Conservation (phyloP, 441 rosid genomes). For the Gossypium davidsonii region DNA sequence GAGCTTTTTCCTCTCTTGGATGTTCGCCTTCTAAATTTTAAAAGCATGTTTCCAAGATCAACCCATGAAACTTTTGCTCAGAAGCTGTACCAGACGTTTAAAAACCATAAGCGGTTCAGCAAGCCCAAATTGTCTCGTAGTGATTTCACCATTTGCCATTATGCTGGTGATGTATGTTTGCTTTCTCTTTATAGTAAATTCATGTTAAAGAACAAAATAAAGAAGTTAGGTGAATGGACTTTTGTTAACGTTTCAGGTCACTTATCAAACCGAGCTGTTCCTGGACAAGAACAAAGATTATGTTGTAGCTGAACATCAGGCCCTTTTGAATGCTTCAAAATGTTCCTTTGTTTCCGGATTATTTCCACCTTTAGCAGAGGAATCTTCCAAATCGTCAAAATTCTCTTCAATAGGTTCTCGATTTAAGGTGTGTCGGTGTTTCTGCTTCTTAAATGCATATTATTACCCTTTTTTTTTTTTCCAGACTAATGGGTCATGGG, state of each 20-base stretch:
- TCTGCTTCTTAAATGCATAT: slow-evolving; percentile 8
- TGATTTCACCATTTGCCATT: slow-evolving; percentile 93
- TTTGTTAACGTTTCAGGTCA: slow-evolving; percentile 50
- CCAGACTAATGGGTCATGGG: slow-evolving; percentile 11
- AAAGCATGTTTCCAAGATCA: slow-evolving; percentile 96
- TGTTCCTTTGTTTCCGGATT: slow-evolving; percentile 83
- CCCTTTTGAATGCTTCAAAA: slow-evolving; percentile 77
- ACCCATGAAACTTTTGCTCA: slow-evolving; percentile 98
- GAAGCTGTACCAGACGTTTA: slow-evolving; percentile 93
- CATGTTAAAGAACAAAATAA: slow-evolving; percentile 13
- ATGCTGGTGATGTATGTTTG: slow-evolving; percentile 91
- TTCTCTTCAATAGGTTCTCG: slow-evolving; percentile 98
- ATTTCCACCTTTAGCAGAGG: slow-evolving; percentile 73
- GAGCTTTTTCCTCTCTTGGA: slow-evolving; percentile 19
- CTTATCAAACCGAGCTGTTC: slow-evolving; percentile 93
- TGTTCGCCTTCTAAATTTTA: neutral
- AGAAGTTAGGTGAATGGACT: slow-evolving; percentile 3
- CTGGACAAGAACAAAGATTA: slow-evolving; percentile 99
- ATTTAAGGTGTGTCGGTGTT: slow-evolving; percentile 66
- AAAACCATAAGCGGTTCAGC: slow-evolving; percentile 81
- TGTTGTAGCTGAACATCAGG: slow-evolving; percentile 98
- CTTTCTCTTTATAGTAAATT: slow-evolving; percentile 12
- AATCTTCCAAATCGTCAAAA: slow-evolving; percentile 78
- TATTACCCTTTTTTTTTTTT: slow-evolving; percentile 4
- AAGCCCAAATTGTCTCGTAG: slow-evolving; percentile 91